Percentiles rank a stretch among this genome's conserved stretches.
Evolutionary conservation across 1,284 basidiomycete species (phyloP).

Genomic region (Taiwanofungus camphoratus): DNA sequence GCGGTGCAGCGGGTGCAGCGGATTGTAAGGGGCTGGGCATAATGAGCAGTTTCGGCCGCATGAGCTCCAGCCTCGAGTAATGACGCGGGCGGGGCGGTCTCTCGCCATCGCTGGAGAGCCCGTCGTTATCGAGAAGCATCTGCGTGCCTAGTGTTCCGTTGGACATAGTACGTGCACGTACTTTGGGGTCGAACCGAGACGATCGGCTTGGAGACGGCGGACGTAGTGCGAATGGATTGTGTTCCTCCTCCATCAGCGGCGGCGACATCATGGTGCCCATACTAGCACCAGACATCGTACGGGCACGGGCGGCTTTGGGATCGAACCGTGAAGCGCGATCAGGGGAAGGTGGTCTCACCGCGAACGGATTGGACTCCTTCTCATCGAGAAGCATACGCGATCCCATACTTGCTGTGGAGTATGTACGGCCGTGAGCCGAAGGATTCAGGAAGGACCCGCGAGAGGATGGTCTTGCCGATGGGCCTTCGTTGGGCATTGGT

Average conservation of each 20-base stretch:
- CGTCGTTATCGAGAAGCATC: slow-evolving; percentile 55
- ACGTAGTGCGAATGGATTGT: slow-evolving; percentile 56
- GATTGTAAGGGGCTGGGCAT: slow-evolving; percentile 80
- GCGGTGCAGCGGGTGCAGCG: slow-evolving; percentile 26
- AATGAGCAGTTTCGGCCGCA: slow-evolving; percentile 77
- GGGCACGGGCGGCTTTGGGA: slow-evolving; percentile 55
- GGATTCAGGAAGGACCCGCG: slow-evolving; percentile 28
- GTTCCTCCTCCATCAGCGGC: slow-evolving; percentile 27
- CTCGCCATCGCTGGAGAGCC: slow-evolving; percentile 30
- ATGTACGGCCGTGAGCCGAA: slow-evolving; percentile 33
- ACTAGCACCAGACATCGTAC: slow-evolving; percentile 60
- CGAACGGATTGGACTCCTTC: slow-evolving; percentile 46
- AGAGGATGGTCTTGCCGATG: slow-evolving; percentile 21
- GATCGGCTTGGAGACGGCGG: slow-evolving; percentile 52
- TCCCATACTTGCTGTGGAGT: slow-evolving; percentile 44
- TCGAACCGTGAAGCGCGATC: slow-evolving; percentile 66
- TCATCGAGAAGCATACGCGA: slow-evolving; percentile 35
- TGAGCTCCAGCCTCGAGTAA: slow-evolving; percentile 66
- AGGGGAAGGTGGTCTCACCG: slow-evolving; percentile 51
- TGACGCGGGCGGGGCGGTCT: slow-evolving; percentile 42
- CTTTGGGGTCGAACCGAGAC: slow-evolving; percentile 71
- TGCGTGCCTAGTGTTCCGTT: slow-evolving; percentile 62
- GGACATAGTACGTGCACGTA: slow-evolving; percentile 57
- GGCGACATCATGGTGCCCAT: slow-evolving; percentile 52
- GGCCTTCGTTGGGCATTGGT: slow-evolving; percentile 34